Base-by-base conservation (phyloP, 1,284 basidiomycete genomes). In the Fomes fomentarius region DNA sequence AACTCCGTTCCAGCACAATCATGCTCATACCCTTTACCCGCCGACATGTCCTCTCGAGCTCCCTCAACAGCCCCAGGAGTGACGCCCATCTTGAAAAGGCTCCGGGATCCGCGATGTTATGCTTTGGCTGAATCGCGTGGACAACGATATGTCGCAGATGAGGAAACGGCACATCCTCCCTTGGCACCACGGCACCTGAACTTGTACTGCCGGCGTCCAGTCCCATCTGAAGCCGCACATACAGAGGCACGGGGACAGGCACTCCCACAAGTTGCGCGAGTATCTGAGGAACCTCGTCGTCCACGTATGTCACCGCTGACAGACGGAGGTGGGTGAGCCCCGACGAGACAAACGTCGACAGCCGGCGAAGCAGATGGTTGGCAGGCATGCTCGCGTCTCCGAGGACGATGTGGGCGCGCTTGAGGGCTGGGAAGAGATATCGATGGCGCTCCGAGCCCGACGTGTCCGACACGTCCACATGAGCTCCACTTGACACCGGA, bases 301-400 rank as follows among this genome's bases (percentile, higher is more conserved):
- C 46, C 30, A 15, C 19, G 39, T 25, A 53, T 1, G 51, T 53
- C 14, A 53, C 14, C n/a, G 45, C 51, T 19, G 51, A 53, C 8
- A 53, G 37, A 14, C 51, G 51, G 39, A 53, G 51, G 33, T 53
- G 51, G n/a, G 51, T 53, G n/a, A 53, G 33, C 22, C 15, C 14
- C 19, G 43, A 8, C 7, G 44, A 46, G 11, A 26, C 44, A n/a
- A 52, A n/a, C 5, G 22, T 22, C 9, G 44, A 33, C 38, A 53
- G 38, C 11, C 39, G 26, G 24, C 15, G 12, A 33, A 53, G 45
- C 3, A 53, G n/a, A 31, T 38, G 33, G 40, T 31, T 35, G 17
- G 34, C 21, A n/a, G 34, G 47, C 21, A 26, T 14, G 31, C 19
- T 35, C 17, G 30, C 28, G 19, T 47, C 45, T 2, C 37, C 33